phyloP scores from a whole-genome alignment of 2,329 filamentous ascomycete genomes.

The Colletotrichum godetiae region DNA sequence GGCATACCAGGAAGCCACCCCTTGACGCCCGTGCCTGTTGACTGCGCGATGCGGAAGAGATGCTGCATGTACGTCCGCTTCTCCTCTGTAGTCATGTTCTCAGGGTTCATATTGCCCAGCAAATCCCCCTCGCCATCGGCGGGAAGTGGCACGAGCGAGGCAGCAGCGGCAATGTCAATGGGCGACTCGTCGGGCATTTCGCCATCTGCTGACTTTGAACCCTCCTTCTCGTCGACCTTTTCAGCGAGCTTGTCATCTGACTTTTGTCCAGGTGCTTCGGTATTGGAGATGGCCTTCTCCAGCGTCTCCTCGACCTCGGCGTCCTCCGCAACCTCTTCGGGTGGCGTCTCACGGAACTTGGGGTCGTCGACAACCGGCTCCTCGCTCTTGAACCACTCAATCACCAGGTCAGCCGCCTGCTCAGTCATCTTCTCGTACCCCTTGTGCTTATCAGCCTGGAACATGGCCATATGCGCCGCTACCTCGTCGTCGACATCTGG shows the following conservation, averaged over 20 bases:
- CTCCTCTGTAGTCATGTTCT: constrained; percentile 48
- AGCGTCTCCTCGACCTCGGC: constrained; percentile 46
- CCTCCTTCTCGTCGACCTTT: constrained; percentile 32
- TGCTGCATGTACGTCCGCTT: constrained; percentile 60
- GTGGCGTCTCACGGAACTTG: constrained; percentile 53
- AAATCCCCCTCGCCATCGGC: constrained; percentile 52
- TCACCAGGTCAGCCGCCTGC: constrained; percentile 66
- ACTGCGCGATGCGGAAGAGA: constrained; percentile 60
- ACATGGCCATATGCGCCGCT: constrained; percentile 77
- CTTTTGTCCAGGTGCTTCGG: constrained; percentile 39
- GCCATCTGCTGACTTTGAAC: constrained; percentile 25
- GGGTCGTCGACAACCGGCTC: constrained; percentile 57
- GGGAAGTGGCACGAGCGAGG: constrained; percentile 60
- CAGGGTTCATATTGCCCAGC: constrained; percentile 44
- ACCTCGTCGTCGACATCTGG: constrained; percentile 76
- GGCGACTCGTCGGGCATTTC: constrained; percentile 55
- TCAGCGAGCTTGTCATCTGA: constrained; percentile 15
- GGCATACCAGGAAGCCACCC: constrained; percentile 61
- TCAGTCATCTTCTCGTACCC: constrained; percentile 74
- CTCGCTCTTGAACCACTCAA: constrained; percentile 66
- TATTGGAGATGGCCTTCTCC: constrained; percentile 41
- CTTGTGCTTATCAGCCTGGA: constrained; percentile 69
- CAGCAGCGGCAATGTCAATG: constrained; percentile 64
- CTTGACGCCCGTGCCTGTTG: constrained; percentile 58
- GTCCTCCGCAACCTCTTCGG: constrained; percentile 48